Conservation (phyloP, 2,329 filamentous ascomycete species). For the Botrytis cinerea region DNA sequence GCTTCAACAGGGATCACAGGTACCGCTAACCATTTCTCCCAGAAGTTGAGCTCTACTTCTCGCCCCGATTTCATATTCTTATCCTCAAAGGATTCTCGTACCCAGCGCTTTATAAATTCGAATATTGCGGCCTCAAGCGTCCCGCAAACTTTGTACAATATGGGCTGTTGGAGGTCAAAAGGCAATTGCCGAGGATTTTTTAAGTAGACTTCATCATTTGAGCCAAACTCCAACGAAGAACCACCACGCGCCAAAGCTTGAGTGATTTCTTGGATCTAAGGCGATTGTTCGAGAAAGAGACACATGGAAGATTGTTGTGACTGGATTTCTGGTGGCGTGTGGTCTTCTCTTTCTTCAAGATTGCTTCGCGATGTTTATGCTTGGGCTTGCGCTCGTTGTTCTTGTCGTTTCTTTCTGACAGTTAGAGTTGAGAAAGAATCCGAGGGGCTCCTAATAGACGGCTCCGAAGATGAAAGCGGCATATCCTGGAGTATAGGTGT, state of each 20-base stretch:
- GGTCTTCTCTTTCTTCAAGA: not conserved
- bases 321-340: not conserved
- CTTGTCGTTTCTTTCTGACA: not conserved
- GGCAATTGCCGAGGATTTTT: not conserved
- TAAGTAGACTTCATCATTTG: not conserved
- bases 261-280: not conserved
- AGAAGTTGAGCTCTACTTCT: not conserved
- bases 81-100: not conserved
- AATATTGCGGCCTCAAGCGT: not conserved
- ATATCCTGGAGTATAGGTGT: not conserved
- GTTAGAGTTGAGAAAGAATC: not conserved
- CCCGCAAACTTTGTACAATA: not conserved
- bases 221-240: not conserved
- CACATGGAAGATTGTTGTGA: not conserved
- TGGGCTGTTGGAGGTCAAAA: not conserved
- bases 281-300: not conserved
- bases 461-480: not conserved
- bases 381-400: not conserved
- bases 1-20: not conserved
- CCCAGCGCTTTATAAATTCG: not conserved
- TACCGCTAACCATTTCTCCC: not conserved
- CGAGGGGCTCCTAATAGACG: not conserved
- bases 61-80: not conserved
- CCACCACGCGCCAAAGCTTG: not conserved
- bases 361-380: too few species aligned